These are phyloP conservation scores for Pseudogymnoascus sp. DNA, from an alignment of 2,329 filamentous ascomycete species.

Conservation along the genomic window DNA sequence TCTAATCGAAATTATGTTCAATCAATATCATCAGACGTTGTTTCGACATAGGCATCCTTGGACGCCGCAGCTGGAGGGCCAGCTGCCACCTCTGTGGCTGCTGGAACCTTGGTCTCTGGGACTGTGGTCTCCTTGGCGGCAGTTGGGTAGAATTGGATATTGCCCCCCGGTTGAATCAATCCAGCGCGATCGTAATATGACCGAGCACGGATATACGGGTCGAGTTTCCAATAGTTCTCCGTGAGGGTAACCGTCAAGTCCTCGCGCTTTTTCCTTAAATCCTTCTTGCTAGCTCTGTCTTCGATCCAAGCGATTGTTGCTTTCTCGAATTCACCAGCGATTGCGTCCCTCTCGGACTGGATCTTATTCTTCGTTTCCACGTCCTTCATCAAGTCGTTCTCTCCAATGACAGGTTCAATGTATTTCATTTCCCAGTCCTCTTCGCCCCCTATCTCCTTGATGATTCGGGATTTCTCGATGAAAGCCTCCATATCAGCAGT, in stretches of 20 bases:
- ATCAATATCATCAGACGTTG: constrained; percentile 25
- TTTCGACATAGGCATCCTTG: constrained; percentile 16
- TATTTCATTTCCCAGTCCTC: constrained; percentile 83
- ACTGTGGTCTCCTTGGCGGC: constrained; percentile 12
- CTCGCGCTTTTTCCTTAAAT: constrained; percentile 49
- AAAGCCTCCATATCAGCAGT: constrained; percentile 70
- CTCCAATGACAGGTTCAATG: constrained; percentile 63
- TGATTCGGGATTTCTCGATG: constrained; percentile 62
- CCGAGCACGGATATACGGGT: constrained; percentile 77
- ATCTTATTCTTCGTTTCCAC: constrained; percentile 55
- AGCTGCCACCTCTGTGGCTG: constrained; percentile 9
- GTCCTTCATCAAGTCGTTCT: constrained; percentile 71
- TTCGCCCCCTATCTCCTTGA: constrained; percentile 76
- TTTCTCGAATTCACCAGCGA: constrained; percentile 69
- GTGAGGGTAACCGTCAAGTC: constrained; percentile 56
- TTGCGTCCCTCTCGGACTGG: constrained; percentile 51
- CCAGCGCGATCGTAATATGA: constrained; percentile 80
- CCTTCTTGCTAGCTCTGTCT: constrained; percentile 37
- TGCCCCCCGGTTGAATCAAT: constrained; percentile 59
- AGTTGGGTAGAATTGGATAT: constrained; percentile 61
- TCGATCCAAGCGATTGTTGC: constrained; percentile 70
- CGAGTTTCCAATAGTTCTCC: constrained; percentile 79
- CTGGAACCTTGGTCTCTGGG: neutral
- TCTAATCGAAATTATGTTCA: constrained; percentile 13
- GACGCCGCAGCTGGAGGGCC: constrained; percentile 13